Percentiles rank a stretch among this genome's conserved stretches.
Conservation (phyloP, 2,329 filamentous ascomycete species). For the Colletotrichum brevisporum region DNA sequence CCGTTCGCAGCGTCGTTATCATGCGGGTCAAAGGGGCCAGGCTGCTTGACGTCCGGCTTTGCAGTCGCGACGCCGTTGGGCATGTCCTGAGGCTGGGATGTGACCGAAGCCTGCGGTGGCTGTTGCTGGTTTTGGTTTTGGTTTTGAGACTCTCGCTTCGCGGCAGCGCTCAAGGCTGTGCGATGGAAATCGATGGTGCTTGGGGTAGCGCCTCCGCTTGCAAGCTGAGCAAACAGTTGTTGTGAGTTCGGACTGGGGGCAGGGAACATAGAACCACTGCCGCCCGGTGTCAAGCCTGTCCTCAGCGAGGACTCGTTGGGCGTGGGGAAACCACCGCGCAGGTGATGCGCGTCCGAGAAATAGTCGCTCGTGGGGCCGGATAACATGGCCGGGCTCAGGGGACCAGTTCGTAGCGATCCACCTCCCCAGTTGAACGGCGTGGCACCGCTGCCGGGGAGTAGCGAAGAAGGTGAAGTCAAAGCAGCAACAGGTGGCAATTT, state of each 20-base stretch:
- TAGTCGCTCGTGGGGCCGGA: constrained; percentile 89
- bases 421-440: constrained; percentile 84
- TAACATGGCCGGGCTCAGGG: constrained; percentile 96
- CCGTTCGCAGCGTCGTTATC: constrained; percentile 97
- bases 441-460: constrained; percentile 80
- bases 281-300: constrained; percentile 92
- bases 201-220: constrained; percentile 87
- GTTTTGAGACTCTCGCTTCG: constrained; percentile 68
- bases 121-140: constrained; percentile 54
- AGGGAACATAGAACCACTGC: constrained; percentile 97
- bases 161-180: constrained; percentile 86
- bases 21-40: constrained; percentile 85
- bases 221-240: constrained; percentile 79
- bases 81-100: constrained; percentile 46
- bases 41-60: constrained; percentile 66
- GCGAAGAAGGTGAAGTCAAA: constrained; percentile 89
- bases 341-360: constrained; percentile 83
- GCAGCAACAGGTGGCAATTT: constrained; percentile 91
- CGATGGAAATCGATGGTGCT: constrained; percentile 95
- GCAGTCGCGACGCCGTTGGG: constrained; percentile 55
- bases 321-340: constrained; percentile 89
- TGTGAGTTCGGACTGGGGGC: constrained; percentile 89
- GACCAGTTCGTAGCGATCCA: constrained; percentile 90
- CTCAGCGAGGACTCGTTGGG: constrained; percentile 96
- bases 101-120: constrained; percentile 44